Conservation (phyloP, 129 eudicot species). For the Artemisia annua region DNA sequence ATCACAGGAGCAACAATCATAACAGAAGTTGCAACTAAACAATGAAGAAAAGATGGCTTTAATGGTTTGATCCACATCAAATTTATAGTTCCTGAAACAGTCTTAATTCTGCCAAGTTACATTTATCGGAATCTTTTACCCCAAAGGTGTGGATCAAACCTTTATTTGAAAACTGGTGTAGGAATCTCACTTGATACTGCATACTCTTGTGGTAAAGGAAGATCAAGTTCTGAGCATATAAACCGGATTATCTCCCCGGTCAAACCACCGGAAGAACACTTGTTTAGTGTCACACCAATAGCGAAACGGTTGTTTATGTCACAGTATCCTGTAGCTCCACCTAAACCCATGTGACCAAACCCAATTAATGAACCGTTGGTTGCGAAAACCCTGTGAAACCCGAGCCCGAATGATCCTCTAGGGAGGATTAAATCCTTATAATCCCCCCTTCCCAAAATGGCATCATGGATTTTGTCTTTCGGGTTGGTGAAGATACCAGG, state of each 20-base stretch:
- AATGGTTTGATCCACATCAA: too few relatives aligned
- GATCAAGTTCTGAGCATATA: slow-evolving; percentile 65
- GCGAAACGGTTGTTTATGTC: slow-evolving; percentile 62
- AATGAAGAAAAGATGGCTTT: too few relatives aligned
- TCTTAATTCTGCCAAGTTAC: background rate
- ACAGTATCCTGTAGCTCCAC: slow-evolving; percentile 82
- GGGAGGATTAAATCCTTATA: slow-evolving; percentile 50
- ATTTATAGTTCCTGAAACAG: too few relatives aligned
- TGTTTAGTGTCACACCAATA: slow-evolving; percentile 70
- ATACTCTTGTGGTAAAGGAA: slow-evolving; percentile 61
- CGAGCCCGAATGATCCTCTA: slow-evolving; percentile 68
- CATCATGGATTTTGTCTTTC: slow-evolving; percentile 55
- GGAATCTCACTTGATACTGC: slow-evolving; percentile 27
- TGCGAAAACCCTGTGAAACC: slow-evolving; percentile 51
- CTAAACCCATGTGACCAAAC: slow-evolving; percentile 86
- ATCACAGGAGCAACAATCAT: too few relatives aligned
- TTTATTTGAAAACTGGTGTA: slow-evolving; percentile 51
- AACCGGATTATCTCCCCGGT: slow-evolving; percentile 61
- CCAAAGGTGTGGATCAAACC: background rate
- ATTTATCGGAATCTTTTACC: too few relatives aligned
- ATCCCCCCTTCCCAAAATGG: slow-evolving; percentile 74
- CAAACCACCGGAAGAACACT: slow-evolving; percentile 59
- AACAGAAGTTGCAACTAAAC: too few relatives aligned
- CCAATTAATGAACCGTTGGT: slow-evolving; percentile 65
- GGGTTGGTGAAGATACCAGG: slow-evolving; percentile 47